Base-by-base conservation (phyloP, 345 rosid genomes). In the Populus alba region DNA sequence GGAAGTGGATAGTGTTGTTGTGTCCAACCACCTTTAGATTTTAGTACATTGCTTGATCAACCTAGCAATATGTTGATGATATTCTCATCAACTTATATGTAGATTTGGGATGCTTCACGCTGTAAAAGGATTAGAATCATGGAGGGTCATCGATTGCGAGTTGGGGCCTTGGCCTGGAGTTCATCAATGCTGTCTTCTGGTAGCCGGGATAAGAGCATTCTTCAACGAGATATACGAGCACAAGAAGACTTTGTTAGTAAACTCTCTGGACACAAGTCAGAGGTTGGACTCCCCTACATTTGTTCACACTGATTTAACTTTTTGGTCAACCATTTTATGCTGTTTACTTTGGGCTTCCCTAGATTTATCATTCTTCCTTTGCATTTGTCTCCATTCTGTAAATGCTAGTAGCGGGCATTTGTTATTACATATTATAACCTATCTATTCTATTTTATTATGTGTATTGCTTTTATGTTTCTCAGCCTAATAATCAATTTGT, bases 111-210 rank as follows among this genome's bases (percentile, higher is more conserved):
- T 89, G 92, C 92, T 65, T 78, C 92, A 66, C 90, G 87, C 78
- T 92, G 98, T 86, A 88, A 81, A 83, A 92, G 86, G 71, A 80
- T 94, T 63, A 90, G 99, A 87, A 90, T 94, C 68, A 91, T 97
- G 99, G 98, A 92, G 79, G 99, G 99, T 78, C 99, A 97, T 89
- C 87, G 94, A 31, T 79, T 91, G 69, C 91, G 98, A 73, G 97
- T 92, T 75, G 98, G 98, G 33, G 97, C 99, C 74, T 82, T 97
- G 76, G 95, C 98, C 29, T 97, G 99, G 98, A 91, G 97, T 80
- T 87, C 97, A 70, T 86, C 96, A 27, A 18, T 92, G 77, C 75
- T 97, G 72, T 91, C 99, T 85, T 92, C 99, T 53, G 99, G 99
- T 80, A 92, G 99, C 81, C 89, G 98, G 78, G 99, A 97, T 82